Conservation (phyloP, 2,329 filamentous ascomycete genomes). For the Ciborinia camelliae region DNA sequence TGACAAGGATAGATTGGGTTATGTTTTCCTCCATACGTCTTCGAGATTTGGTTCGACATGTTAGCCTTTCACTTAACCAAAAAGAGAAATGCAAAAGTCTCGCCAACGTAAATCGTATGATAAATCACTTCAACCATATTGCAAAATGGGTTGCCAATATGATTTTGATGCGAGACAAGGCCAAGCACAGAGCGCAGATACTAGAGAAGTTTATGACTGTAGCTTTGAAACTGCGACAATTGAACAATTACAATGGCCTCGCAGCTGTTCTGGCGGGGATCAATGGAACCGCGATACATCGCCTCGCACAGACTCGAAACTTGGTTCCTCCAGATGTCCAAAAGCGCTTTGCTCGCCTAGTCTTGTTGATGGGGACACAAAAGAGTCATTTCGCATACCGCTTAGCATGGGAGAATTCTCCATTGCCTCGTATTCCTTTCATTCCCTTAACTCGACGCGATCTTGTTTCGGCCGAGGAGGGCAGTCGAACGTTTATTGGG, state of each 20-base stretch:
- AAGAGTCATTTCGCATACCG: constrained; percentile 94
- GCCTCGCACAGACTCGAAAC: constrained; percentile 74
- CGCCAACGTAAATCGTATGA: constrained; percentile 90
- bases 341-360: constrained; percentile 83
- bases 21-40: constrained; percentile 96
- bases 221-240: constrained; percentile 76
- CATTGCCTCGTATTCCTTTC: constrained; percentile 85
- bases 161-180: constrained; percentile 86
- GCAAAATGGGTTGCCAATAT: constrained; percentile 80
- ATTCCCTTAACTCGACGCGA: constrained; percentile 87
- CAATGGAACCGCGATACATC: constrained; percentile 81
- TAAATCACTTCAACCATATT: constrained; percentile 84
- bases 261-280: constrained; percentile 93
- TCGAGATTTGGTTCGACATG: constrained; percentile 87
- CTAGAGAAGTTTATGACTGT: constrained; percentile 95
- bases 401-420: constrained; percentile 95
- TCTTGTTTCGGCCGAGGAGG: constrained; percentile 86
- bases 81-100: constrained; percentile 74
- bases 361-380: constrained; percentile 88
- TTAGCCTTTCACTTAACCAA: constrained; percentile 68
- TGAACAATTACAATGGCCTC: constrained; percentile 96
- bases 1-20: constrained; percentile 96
- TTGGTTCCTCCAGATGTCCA: constrained; percentile 68
- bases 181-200: constrained; percentile 87
- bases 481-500: constrained; percentile 84